phyloP scores from a whole-genome alignment of 2,329 filamentous ascomycete species.

The Cladosporium sp. region DNA sequence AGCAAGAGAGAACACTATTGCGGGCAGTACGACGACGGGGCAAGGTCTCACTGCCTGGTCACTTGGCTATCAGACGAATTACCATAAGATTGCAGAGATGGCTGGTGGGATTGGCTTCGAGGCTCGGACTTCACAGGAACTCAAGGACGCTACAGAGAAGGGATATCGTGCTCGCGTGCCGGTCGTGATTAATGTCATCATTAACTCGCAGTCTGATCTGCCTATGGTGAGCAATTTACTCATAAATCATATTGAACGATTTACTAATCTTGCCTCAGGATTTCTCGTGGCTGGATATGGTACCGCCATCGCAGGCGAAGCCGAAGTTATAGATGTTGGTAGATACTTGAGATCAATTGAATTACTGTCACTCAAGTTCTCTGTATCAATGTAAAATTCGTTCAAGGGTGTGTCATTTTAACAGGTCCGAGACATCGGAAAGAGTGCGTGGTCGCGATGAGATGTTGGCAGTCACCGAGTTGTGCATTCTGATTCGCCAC shows the following conservation, averaged over 20 bases:
- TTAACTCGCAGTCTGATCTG: conserved; percentile 38
- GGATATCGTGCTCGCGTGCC: conserved; percentile 48
- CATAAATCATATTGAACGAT: neutral
- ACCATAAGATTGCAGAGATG: conserved; percentile 53
- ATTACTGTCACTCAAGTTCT: too few relatives aligned
- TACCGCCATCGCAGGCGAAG: conserved; percentile 22
- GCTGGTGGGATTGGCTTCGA: conserved; percentile 52
- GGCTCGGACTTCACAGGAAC: conserved; percentile 49
- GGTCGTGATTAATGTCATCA: conserved; percentile 53
- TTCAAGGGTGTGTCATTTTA: too few relatives aligned
- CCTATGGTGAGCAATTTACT: conserved; percentile 21
- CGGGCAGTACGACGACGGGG: conserved; percentile 29
- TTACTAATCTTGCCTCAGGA: conserved; percentile 21
- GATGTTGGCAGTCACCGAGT: too few relatives aligned
- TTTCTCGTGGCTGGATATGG: conserved; percentile 31
- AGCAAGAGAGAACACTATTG: conserved; percentile 40
- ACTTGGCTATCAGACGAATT: conserved; percentile 50
- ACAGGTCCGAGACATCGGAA: too few relatives aligned
- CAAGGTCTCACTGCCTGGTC: conserved; percentile 47
- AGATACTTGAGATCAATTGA: neutral
- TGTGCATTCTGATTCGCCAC: too few relatives aligned
- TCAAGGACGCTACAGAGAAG: conserved; percentile 47
- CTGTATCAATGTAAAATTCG: too few relatives aligned
- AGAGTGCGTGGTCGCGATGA: too few relatives aligned
- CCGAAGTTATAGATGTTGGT: conserved; percentile 17